Base-by-base conservation (phyloP, 768 basidiomycete species). In the Coprinopsis marcescibilis region DNA sequence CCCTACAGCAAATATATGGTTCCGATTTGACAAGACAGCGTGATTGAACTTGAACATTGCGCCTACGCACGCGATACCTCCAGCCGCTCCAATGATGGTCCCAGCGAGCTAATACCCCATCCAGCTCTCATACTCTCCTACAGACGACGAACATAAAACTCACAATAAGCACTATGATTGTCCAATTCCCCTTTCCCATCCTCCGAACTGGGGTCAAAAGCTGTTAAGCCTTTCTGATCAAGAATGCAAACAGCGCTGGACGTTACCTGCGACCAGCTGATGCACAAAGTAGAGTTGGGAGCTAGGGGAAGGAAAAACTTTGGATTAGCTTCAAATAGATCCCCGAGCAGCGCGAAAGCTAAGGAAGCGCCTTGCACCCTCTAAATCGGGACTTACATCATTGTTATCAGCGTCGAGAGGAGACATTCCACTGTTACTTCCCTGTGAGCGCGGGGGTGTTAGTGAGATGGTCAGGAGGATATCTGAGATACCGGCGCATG, bases 261-360 rank as follows among this genome's bases (percentile, higher is more conserved):
- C n/a, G n/a, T 17, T 43, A 68, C 69, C 68, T 12, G 54, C 53
- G 38, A 70, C 62, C 4, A 73, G 53, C 51, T 73, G 71, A 43
- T 65, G 60, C 3, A 66, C 70, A 46, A 75, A 73, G 54, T 67
- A 72, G 50, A 67, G 53, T 48, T 75, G 73, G 10, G 73, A 72
- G 23, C 72, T 73, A n/a, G n/a, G n/a, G n/a, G n/a, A n/a, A n/a
- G n/a, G n/a, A n/a, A n/a, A n/a, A n/a, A n/a, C n/a, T n/a, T n/a
- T n/a, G n/a, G n/a, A n/a, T n/a, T n/a, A n/a, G n/a, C n/a, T n/a
- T n/a, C n/a, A n/a, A n/a, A n/a, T n/a, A n/a, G n/a, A n/a, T n/a
- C n/a, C n/a, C n/a, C n/a, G 50, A n/a, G n/a, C 7, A 34, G 26
- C 19, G 20, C 10, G 40, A 13, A 29, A n/a, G 33, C 7, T 15